phyloP scores from a whole-genome alignment of 2,329 filamentous ascomycete genomes.

The Sarocladium kiliense region DNA sequence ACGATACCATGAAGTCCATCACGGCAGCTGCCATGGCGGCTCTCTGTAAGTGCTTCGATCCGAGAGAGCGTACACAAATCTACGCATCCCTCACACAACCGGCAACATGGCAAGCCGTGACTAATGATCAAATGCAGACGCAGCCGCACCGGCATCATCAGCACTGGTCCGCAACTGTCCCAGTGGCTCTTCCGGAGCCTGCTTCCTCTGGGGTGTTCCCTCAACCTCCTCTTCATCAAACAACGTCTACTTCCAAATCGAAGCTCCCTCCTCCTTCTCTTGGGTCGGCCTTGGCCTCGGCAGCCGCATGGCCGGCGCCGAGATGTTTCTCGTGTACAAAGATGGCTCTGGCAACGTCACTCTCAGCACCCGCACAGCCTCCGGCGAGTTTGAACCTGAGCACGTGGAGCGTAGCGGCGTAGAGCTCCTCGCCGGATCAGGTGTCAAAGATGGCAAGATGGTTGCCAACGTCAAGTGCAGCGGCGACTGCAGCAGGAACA shows the following conservation, averaged over 20 bases:
- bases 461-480: slow-evolving; percentile 54
- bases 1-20: neutral
- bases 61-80: neutral
- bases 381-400: slow-evolving; percentile 41
- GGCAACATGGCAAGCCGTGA: too few species aligned
- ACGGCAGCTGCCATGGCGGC: slow-evolving; percentile 5
- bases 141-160: slow-evolving; percentile 15
- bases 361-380: slow-evolving; percentile 49
- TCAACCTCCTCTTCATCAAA: slow-evolving; percentile 43
- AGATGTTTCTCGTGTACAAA: slow-evolving; percentile 60
- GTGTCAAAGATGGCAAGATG: slow-evolving; percentile 47
- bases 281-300: slow-evolving; percentile 60
- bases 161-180: slow-evolving; percentile 35
- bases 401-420: slow-evolving; percentile 39
- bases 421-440: slow-evolving; percentile 53
- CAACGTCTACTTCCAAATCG: slow-evolving; percentile 57
- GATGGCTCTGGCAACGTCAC: slow-evolving; percentile 56
- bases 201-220: slow-evolving; percentile 51
- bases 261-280: slow-evolving; percentile 43
- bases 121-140: neutral
- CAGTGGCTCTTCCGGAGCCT: slow-evolving; percentile 33
- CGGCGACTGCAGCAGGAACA: slow-evolving; percentile 38
- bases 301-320: slow-evolving; percentile 45
- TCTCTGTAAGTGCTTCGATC: neutral
- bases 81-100: too few species aligned